Conservation (phyloP, 805 yeast genomes). For the Metschnikowia amazonensis region DNA sequence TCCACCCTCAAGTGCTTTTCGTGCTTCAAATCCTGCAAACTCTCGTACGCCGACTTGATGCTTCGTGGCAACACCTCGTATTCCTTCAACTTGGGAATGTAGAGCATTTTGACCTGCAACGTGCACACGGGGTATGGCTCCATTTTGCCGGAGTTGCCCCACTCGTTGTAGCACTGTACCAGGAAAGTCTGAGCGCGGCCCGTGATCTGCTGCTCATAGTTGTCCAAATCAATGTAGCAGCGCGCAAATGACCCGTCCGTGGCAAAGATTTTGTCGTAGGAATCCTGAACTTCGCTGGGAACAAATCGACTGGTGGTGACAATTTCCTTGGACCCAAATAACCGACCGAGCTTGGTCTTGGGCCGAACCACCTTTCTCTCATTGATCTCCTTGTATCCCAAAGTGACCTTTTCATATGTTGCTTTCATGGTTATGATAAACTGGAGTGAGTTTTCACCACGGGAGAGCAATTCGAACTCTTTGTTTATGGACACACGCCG, state of each 20-base stretch:
- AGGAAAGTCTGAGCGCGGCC: slow-evolving; percentile 51
- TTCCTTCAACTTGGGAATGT: slow-evolving; percentile 57
- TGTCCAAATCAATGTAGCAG: slow-evolving; percentile 60
- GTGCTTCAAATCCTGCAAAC: slow-evolving; percentile 28
- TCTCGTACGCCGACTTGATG: slow-evolving; percentile 45
- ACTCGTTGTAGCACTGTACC: slow-evolving; percentile 72
- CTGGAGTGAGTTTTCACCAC: slow-evolving; percentile 48
- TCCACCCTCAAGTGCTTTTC: slow-evolving; percentile 37
- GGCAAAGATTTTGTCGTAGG: slow-evolving; percentile 65
- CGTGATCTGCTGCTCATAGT: slow-evolving; percentile 51
- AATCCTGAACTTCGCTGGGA: slow-evolving; percentile 50
- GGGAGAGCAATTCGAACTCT: slow-evolving; percentile 73
- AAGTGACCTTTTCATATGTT: slow-evolving; percentile 47
- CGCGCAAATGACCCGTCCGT: slow-evolving; percentile 88
- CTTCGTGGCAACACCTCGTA: slow-evolving; percentile 69
- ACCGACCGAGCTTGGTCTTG: slow-evolving; percentile 42
- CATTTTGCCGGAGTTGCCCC: slow-evolving; percentile 46
- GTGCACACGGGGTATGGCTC: slow-evolving; percentile 61
- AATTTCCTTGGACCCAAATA: slow-evolving; percentile 47
- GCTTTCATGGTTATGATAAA: slow-evolving; percentile 72
- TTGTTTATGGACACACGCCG: slow-evolving; percentile 47
- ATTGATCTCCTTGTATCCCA: slow-evolving; percentile 53
- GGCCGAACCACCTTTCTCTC: slow-evolving; percentile 52
- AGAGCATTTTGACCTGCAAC: slow-evolving; percentile 64
- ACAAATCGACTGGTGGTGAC: slow-evolving; percentile 50